Evolutionary conservation across 768 basidiomycete species (phyloP).

Genomic region (Sporobolomyces roseus): DNA sequence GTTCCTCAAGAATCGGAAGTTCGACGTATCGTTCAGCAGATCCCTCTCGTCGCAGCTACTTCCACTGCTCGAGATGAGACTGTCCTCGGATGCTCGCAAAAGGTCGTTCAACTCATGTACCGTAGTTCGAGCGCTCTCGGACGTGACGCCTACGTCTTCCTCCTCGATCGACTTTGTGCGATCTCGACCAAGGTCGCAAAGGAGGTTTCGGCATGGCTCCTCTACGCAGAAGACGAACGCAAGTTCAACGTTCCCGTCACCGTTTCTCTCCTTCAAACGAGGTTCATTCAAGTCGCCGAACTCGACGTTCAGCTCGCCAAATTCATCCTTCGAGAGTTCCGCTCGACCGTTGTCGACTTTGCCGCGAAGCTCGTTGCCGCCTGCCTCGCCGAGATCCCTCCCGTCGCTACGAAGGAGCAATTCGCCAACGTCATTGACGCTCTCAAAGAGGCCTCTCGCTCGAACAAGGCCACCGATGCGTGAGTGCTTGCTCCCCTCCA

Average conservation of each 20-base stretch:
- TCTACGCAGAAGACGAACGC: constrained; percentile 97
- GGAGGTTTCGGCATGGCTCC: constrained; percentile 92
- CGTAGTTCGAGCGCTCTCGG: constrained; percentile 80
- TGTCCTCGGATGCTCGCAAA: constrained; percentile 87
- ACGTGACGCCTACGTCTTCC: constrained; percentile 76
- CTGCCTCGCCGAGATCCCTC: constrained; percentile 74
- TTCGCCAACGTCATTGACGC: constrained; percentile 77
- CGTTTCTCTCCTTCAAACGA: constrained; percentile 75
- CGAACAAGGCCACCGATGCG: constrained; percentile 80
- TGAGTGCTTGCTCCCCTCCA: constrained; percentile 48
- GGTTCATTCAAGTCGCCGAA: constrained; percentile 68
- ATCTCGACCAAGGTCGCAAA: constrained; percentile 87
- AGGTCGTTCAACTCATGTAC: constrained; percentile 90
- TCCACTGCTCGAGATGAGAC: constrained; percentile 77
- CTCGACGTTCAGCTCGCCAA: constrained; percentile 90
- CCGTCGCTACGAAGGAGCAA: constrained; percentile 68
- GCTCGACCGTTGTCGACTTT: constrained; percentile 72
- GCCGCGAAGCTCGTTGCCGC: constrained; percentile 78
- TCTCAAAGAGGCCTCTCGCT: constrained; percentile 65
- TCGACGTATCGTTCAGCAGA: constrained; percentile 74
- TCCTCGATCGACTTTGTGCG: constrained; percentile 83
- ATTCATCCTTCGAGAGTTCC: constrained; percentile 70
- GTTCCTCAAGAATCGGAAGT: constrained; percentile 81
- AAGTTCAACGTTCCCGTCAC: constrained; percentile 96
- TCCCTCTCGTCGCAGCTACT: constrained; percentile 74